These are phyloP conservation scores for Podospora pseudocomata DNA, from an alignment of 495 filamentous ascomycete genomes.

Conservation along the genomic window DNA sequence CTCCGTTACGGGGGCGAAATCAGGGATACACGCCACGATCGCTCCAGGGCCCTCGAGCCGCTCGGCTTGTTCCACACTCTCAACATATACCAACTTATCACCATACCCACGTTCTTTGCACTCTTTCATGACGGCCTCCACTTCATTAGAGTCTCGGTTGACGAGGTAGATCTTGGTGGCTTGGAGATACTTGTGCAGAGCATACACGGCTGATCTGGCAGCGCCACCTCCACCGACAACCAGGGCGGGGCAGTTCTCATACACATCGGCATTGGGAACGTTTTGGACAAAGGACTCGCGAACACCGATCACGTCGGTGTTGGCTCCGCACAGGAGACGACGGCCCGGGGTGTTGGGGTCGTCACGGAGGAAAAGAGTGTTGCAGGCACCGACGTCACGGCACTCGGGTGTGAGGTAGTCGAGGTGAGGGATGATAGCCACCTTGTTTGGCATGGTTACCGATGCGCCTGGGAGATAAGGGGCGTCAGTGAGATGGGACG, in stretches of 20 bases:
- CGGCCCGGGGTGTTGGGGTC: slow-evolving; percentile 36
- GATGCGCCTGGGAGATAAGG: slow-evolving; percentile 60
- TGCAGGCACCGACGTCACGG: slow-evolving; percentile 64
- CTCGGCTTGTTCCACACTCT: slow-evolving; percentile 53
- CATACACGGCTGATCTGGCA: slow-evolving; percentile 65
- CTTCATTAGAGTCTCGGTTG: slow-evolving; percentile 60
- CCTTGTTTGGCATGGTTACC: slow-evolving; percentile 74
- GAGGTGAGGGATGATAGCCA: slow-evolving; percentile 63
- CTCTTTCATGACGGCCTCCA: slow-evolving; percentile 59
- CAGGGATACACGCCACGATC: slow-evolving; percentile 65
- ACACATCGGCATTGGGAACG: slow-evolving; percentile 36
- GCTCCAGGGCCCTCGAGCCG: slow-evolving; percentile 54
- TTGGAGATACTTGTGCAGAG: slow-evolving; percentile 60
- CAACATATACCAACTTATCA: slow-evolving; percentile 52
- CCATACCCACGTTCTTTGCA: slow-evolving; percentile 51
- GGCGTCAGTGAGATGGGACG: slow-evolving; percentile 49
- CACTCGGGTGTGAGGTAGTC: slow-evolving; percentile 66
- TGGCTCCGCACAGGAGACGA: slow-evolving; percentile 59
- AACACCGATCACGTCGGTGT: slow-evolving; percentile 73
- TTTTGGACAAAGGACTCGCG: slow-evolving; percentile 65
- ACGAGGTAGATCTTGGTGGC: slow-evolving; percentile 67
- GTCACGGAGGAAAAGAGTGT: slow-evolving; percentile 64
- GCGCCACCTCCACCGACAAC: slow-evolving; percentile 68
- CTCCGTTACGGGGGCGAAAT: slow-evolving; percentile 60
- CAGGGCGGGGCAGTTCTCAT: slow-evolving; percentile 54